Evolutionary conservation across 495 filamentous ascomycete species (phyloP).

Genomic region (Amniculicola lignicola): DNA sequence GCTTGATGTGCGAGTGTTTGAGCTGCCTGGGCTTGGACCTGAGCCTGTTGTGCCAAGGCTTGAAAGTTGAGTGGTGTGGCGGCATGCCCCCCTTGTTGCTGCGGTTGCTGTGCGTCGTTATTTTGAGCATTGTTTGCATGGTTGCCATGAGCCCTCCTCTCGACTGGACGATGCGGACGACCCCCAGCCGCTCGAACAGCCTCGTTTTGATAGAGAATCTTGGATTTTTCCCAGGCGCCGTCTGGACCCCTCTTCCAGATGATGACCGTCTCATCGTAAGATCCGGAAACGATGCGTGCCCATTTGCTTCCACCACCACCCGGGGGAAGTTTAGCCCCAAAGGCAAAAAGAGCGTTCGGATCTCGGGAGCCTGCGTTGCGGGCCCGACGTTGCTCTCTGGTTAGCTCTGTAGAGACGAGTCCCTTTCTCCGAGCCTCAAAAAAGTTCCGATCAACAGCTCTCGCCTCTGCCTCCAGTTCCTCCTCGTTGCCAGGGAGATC

Average conservation of each 20-base stretch:
- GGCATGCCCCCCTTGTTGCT: too few species aligned
- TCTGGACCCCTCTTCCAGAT: slow-evolving; percentile 85
- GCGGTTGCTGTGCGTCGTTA: slow-evolving; percentile 4
- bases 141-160: slow-evolving; percentile 15
- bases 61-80: slow-evolving; percentile 15
- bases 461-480: slow-evolving; percentile 66
- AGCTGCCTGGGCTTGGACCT: slow-evolving; percentile 23
- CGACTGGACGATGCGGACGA: slow-evolving; percentile 22
- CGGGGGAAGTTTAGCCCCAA: slow-evolving; percentile 79
- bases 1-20: slow-evolving; percentile 28
- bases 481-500: slow-evolving; percentile 78
- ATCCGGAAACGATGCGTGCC: slow-evolving; percentile 87
- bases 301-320: slow-evolving; percentile 83
- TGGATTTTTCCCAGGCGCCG: slow-evolving; percentile 72
- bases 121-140: slow-evolving; percentile 6
- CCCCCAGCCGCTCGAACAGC: slow-evolving; percentile 49
- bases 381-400: slow-evolving; percentile 48
- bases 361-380: slow-evolving; percentile 74
- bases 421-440: slow-evolving; percentile 67
- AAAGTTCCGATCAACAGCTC: slow-evolving; percentile 66
- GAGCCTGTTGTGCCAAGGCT: slow-evolving; percentile 24
- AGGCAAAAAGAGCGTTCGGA: slow-evolving; percentile 70
- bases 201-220: slow-evolving; percentile 66
- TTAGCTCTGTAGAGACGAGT: slow-evolving; percentile 41
- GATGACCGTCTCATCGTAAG: slow-evolving; percentile 91